A percentile compares a stretch with the other conserved stretches of the same genome.
Evolutionary conservation across 208 protist species (phyloP).

Genomic region (Trypanosomatidae sp.): DNA sequence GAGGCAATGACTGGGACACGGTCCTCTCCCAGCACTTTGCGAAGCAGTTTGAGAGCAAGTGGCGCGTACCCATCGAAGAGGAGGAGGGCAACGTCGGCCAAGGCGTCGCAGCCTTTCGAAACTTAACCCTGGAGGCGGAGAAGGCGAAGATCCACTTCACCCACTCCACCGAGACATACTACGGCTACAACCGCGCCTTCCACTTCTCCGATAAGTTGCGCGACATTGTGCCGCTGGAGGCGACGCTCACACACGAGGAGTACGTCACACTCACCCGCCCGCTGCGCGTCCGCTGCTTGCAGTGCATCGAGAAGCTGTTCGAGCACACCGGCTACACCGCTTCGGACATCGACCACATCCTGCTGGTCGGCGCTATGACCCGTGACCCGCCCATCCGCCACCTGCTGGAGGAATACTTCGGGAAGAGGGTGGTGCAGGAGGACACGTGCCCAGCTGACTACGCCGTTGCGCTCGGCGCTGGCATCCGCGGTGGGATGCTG

Average conservation of each 20-base stretch:
- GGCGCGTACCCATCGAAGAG: constrained; percentile 85
- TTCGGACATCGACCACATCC: constrained; percentile 79
- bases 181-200: constrained; percentile 89
- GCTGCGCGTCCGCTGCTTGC: constrained; percentile 74
- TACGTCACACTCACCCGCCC: constrained; percentile 85
- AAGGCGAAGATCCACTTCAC: constrained; percentile 93
- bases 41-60: constrained; percentile 85
- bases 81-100: constrained; percentile 85
- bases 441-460: constrained; percentile 86
- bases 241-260: constrained; percentile 80
- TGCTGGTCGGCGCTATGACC: constrained; percentile 92
- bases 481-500: constrained; percentile 84
- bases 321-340: constrained; percentile 54
- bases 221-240: constrained; percentile 87
- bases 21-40: constrained; percentile 83
- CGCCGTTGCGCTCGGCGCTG: constrained; percentile 84
- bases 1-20: constrained; percentile 92
- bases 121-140: constrained; percentile 78
- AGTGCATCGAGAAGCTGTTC: constrained; percentile 80
- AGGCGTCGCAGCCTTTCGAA: constrained; percentile 67
- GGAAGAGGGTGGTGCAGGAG: constrained; percentile 52
- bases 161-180: constrained; percentile 85
- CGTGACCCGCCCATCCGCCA: constrained; percentile 87
- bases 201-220: constrained; percentile 85
- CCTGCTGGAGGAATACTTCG: constrained; percentile 87